Conservation (phyloP, 257 asterid genomes). For the Verbena officinalis region DNA sequence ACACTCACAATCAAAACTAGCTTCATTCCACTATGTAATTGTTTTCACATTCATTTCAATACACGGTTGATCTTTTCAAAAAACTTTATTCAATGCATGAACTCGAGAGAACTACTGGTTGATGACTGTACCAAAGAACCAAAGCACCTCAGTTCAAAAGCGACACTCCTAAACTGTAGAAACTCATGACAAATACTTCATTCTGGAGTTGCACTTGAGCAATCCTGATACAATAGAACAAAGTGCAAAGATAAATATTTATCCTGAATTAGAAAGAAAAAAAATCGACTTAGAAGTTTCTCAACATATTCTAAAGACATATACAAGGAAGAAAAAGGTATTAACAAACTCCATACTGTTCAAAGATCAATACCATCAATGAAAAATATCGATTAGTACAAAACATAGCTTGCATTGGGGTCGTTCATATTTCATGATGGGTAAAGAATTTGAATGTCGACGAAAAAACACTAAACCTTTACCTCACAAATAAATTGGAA, state of each 20-base stretch:
- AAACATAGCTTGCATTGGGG: neutral
- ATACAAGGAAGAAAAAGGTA: neutral
- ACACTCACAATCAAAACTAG: constrained; percentile 24
- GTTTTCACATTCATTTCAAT: constrained; percentile 12
- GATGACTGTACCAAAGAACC: neutral
- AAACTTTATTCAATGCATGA: neutral
- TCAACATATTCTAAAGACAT: neutral
- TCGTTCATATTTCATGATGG: neutral
- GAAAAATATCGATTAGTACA: neutral
- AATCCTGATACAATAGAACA: constrained; percentile 27
- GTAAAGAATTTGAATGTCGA: neutral
- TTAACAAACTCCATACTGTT: neutral
- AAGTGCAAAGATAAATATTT: constrained; percentile 4
- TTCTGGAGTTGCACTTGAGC: neutral
- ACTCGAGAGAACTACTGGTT: neutral
- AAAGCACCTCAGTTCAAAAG: neutral
- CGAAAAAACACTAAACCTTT: neutral
- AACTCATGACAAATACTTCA: neutral
- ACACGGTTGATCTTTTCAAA: neutral
- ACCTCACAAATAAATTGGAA: neutral
- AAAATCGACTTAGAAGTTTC: neutral
- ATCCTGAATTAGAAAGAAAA: neutral
- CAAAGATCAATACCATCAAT: neutral
- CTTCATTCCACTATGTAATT: constrained; percentile 23
- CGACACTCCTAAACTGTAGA: neutral